Percentiles rank a stretch among this genome's conserved stretches.
These are phyloP conservation scores for Neoarthrinium moseri DNA, from an alignment of 2,329 filamentous ascomycete species.

Conservation along the genomic window DNA sequence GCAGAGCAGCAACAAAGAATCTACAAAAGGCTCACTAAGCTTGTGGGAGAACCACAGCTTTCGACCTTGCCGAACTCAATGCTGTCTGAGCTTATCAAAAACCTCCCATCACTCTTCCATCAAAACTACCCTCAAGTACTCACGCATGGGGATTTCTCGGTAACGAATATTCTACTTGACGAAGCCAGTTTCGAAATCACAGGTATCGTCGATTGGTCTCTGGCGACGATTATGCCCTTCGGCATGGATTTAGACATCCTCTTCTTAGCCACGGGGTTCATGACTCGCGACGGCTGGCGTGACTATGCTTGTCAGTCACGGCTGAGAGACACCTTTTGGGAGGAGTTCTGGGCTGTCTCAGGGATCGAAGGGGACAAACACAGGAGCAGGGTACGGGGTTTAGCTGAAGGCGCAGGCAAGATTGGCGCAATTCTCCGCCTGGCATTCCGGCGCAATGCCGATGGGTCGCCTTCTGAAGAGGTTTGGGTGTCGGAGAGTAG, in stretches of 20 bases:
- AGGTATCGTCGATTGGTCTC: conserved; percentile 29
- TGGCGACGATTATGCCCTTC: conserved; percentile 21
- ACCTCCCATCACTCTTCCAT: conserved; percentile 22
- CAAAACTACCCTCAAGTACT: conserved; percentile 26
- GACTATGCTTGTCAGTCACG: conserved; percentile 22
- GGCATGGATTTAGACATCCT: conserved; percentile 17
- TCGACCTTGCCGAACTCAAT: neutral
- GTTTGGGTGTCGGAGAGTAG: neutral
- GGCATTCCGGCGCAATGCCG: conserved; percentile 22
- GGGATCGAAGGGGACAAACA: conserved; percentile 16
- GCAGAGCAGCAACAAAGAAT: conserved; percentile 11
- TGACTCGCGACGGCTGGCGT: conserved; percentile 24
- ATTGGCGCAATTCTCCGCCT: conserved; percentile 26
- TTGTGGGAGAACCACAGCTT: neutral
- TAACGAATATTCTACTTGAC: conserved; percentile 28
- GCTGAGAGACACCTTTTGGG: conserved; percentile 23
- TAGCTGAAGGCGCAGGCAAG: conserved; percentile 20
- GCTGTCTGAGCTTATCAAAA: conserved; percentile 6
- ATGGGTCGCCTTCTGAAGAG: conserved; percentile 12
- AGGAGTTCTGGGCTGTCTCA: conserved; percentile 25
- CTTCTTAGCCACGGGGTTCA: conserved; percentile 23
- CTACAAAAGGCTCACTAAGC: neutral
- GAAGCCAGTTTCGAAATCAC: conserved; percentile 21
- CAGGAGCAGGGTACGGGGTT: conserved; percentile 12
- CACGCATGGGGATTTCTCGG: conserved; percentile 27